A percentile compares a stretch with the other conserved stretches of the same genome.
Evolutionary conservation across 2,329 filamentous ascomycete species (phyloP).

Genomic region (Ascochyta viciae-villosae): DNA sequence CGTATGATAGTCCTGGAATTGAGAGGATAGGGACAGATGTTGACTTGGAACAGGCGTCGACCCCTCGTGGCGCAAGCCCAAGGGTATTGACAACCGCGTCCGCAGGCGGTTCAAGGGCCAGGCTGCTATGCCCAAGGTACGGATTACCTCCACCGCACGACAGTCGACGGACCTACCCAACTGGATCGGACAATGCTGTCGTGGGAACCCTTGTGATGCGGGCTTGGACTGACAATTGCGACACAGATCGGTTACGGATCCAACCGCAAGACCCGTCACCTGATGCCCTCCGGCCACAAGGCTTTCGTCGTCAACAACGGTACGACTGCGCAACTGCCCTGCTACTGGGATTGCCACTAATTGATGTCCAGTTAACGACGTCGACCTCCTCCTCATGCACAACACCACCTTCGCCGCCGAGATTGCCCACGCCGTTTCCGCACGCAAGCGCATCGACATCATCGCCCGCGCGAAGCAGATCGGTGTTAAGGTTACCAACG

Average conservation of each 20-base stretch:
- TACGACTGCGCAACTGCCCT: slow-evolving; percentile 23
- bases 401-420: slow-evolving; percentile 99
- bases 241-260: slow-evolving; percentile 94
- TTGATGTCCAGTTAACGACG: slow-evolving; percentile 67
- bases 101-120: slow-evolving; percentile 96
- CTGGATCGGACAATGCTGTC: neutral
- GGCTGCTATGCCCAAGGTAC: slow-evolving; percentile 97
- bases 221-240: slow-evolving; percentile 39
- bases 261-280: slow-evolving; percentile 99
- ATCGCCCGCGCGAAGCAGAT: slow-evolving; percentile 96
- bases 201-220: slow-evolving; percentile 5
- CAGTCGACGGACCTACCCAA: neutral
- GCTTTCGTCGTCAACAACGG: slow-evolving; percentile 98
- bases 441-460: slow-evolving; percentile 98
- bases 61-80: slow-evolving; percentile 96
- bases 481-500: slow-evolving; percentile 99
- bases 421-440: slow-evolving; percentile 98
- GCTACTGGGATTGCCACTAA: slow-evolving; percentile 27
- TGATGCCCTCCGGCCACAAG: slow-evolving; percentile 99
- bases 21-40: slow-evolving; percentile 21
- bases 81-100: slow-evolving; percentile 99
- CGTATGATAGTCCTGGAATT: slow-evolving; percentile 54
- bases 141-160: slow-evolving; percentile 44
- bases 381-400: slow-evolving; percentile 99
- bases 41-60: slow-evolving; percentile 63